Evolutionary conservation across 257 asterid genomes (phyloP).

Genomic region (Fraxinus anomala): DNA sequence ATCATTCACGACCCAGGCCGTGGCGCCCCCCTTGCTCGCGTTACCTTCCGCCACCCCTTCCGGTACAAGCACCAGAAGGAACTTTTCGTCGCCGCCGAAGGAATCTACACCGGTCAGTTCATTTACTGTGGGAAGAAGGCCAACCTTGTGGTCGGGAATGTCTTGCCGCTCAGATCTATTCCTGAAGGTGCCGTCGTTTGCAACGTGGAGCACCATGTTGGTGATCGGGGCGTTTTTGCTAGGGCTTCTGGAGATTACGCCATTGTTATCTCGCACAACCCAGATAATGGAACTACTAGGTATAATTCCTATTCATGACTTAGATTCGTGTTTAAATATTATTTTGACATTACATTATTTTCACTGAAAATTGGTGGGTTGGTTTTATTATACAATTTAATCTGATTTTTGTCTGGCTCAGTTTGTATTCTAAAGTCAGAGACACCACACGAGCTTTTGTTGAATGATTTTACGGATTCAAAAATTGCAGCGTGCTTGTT

Average conservation of each 20-base stretch:
- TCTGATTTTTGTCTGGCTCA: too few relatives aligned
- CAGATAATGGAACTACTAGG: conserved; percentile 10
- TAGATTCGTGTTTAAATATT: too few relatives aligned
- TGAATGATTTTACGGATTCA: neutral
- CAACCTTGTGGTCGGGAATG: neutral
- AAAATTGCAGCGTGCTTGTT: too few relatives aligned
- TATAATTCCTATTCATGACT: neutral
- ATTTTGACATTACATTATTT: too few relatives aligned
- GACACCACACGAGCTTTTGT: neutral
- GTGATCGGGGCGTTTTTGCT: neutral
- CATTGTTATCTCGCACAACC: conserved; percentile 2
- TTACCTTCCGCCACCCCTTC: neutral
- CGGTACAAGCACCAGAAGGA: neutral
- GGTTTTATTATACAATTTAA: neutral
- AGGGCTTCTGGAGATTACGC: neutral
- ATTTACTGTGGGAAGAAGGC: conserved; percentile 11
- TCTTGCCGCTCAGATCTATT: neutral
- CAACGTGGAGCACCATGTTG: conserved; percentile 12
- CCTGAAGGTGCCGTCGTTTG: neutral
- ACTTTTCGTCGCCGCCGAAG: neutral
- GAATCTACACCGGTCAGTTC: neutral
- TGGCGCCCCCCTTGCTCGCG: conserved; percentile 23
- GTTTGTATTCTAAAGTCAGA: too few relatives aligned
- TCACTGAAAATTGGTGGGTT: neutral
- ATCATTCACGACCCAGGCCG: conserved; percentile 37